Percentiles rank a stretch among this genome's conserved stretches.
These are phyloP conservation scores for Pecoramyces ruminantium DNA, from an alignment of 192 early-diverging fungal genomes.

Conservation along the genomic window DNA sequence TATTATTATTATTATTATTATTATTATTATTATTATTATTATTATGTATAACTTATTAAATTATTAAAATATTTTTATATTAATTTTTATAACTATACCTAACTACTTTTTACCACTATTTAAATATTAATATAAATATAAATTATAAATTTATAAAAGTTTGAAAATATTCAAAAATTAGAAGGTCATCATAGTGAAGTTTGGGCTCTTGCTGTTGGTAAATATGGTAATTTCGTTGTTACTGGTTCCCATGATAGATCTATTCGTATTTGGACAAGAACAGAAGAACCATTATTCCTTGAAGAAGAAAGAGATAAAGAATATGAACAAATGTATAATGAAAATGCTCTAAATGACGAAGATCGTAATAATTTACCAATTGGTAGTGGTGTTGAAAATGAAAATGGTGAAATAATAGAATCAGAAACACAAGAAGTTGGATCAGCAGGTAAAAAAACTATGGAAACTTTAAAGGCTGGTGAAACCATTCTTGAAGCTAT, in stretches of 20 bases:
- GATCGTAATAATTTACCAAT: constrained; percentile 20
- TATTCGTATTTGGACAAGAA: constrained; percentile 87
- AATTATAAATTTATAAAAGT: constrained; percentile 14
- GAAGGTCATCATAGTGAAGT: constrained; percentile 87
- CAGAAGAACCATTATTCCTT: constrained; percentile 86
- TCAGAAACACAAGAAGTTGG: constrained; percentile 28
- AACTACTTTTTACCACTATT: background rate
- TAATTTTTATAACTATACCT: background rate
- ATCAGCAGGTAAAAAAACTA: constrained; percentile 71
- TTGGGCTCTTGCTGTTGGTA: constrained; percentile 80
- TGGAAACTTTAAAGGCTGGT: constrained; percentile 90
- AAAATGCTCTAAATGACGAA: constrained; percentile 45
- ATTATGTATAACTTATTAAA: no score
- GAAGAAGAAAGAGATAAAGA: constrained; percentile 94
- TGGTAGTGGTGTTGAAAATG: constrained; percentile 19
- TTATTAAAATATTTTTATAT: no score
- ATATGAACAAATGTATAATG: constrained; percentile 77
- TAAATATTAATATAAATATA: no score
- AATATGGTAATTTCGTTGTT: constrained; percentile 74
- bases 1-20: no score
- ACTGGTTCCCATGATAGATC: constrained; percentile 85
- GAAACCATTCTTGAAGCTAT: constrained; percentile 87
- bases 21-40: no score
- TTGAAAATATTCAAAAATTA: constrained; percentile 85
- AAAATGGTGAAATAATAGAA: constrained; percentile 11